Conservation (phyloP, 108 stramenopile genomes). For the Poteriospumella lacustris region DNA sequence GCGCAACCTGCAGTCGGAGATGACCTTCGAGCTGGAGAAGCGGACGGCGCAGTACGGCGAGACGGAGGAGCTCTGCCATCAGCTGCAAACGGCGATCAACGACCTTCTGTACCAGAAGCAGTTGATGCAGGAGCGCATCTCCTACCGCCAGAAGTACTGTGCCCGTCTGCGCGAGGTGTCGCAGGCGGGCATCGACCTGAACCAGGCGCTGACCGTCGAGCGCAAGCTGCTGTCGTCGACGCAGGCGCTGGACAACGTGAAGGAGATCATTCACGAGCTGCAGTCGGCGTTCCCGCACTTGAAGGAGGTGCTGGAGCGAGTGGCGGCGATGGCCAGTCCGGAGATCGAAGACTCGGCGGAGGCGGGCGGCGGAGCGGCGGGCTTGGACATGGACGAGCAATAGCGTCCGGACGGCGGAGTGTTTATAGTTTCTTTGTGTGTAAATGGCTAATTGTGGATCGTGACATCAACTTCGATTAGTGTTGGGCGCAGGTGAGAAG, state of each 20-base stretch:
- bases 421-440: no score
- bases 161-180: constrained; percentile 13
- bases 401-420: no score
- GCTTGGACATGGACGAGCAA: no score
- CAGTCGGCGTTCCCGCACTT: constrained; percentile 4
- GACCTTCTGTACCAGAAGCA: constrained; percentile 52
- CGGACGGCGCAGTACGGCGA: background rate
- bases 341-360: no score
- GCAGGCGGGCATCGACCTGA: background rate
- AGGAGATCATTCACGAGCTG: constrained; percentile 4
- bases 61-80: constrained; percentile 4
- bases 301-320: constrained; percentile 17
- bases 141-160: constrained; percentile 15
- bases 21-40: background rate
- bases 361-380: no score
- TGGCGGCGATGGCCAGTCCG: constrained; percentile 11
- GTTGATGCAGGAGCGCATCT: constrained; percentile 30
- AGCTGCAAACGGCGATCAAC: constrained; percentile 42
- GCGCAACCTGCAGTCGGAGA: background rate
- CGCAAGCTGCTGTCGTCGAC: background rate
- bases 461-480: no score
- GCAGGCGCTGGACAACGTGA: constrained; percentile 23
- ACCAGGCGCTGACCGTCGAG: background rate
- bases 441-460: no score
- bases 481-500: no score